Evolutionary conservation across 768 basidiomycete genomes (phyloP), one percentile per base, ranked within the genome.

Genomic region (Coprinopsis marcescibilis): DNA sequence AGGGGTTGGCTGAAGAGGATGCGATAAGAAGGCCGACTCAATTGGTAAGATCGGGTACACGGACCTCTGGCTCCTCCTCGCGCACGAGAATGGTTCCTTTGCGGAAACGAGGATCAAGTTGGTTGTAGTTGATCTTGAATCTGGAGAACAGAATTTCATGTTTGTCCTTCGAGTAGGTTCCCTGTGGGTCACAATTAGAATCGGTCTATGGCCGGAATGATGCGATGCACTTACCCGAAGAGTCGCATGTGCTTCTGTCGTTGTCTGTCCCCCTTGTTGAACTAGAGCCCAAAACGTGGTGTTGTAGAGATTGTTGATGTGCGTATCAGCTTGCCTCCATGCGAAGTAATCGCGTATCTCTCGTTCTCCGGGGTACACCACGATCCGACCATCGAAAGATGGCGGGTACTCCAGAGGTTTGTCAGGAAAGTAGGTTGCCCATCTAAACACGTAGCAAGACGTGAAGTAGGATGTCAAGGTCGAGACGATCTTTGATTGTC

Each of bases 291-390:
- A 98, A 59, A 98, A 99, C 0, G 70, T 72, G 0, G 96, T 97
- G 59, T 99, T 99, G 68, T 98, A 94, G 19, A 99, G 68, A 61
- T 99, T 99, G 60, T 99, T 99, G 60, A 98, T 86, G 60, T 99
- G 96, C 0, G 96, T 95, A 60, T 98, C 95, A 0, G 85, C 88
- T 63, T 98, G 96, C 49, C 96, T 69, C 96, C 96, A 99, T 0
- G 89, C 67, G 60, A 97, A 94, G 61, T 99, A 99, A 62, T 99
- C 96, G 6, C 83, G 77, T 7, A 95, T 71, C 51, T 85, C 80
- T 43, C 71, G 73, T 26, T 71, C 72, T 1, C 71, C 69, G 0
- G 95, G 92, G 64, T 98, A 97, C 13, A 87, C 60, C 0, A 93
- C 76, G 38, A 90, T 80, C 39, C 95, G 73, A 1, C 90, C 92